Conservation (phyloP, 2,329 filamentous ascomycete genomes). For the Hypoxylon sp. region DNA sequence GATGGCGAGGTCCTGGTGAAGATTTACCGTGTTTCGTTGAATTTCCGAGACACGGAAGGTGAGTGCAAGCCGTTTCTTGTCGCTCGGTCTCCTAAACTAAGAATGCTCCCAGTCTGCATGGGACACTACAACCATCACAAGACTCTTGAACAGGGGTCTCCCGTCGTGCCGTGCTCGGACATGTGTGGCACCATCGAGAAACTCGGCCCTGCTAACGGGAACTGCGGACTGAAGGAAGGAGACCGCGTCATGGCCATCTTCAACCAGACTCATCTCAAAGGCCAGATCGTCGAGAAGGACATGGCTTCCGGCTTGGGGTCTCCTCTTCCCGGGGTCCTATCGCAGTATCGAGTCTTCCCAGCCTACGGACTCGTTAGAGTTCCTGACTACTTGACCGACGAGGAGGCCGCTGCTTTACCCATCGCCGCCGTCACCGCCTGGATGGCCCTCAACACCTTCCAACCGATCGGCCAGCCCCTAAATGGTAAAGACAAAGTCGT, state of each 20-base stretch:
- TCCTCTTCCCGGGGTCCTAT: conserved; percentile 69
- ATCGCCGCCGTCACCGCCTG: conserved; percentile 73
- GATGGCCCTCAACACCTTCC: conserved; percentile 73
- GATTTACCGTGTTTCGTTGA: not conserved
- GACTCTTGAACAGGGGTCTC: conserved; percentile 57
- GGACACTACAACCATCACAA: conserved; percentile 77
- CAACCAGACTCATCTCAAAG: conserved; percentile 67
- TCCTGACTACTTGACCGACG: conserved; percentile 68
- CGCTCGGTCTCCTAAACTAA: not conserved
- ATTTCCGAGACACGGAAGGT: not conserved
- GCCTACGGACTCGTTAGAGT: conserved; percentile 66
- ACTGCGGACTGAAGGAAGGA: conserved; percentile 62
- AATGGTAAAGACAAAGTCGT: conserved; percentile 61
- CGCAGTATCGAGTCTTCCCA: conserved; percentile 71
- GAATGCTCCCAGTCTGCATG: conserved; percentile 65
- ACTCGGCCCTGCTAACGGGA: conserved; percentile 59
- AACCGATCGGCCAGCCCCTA: conserved; percentile 62
- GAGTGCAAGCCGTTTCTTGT: not conserved
- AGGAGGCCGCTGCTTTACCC: conserved; percentile 71
- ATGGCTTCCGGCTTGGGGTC: conserved; percentile 70
- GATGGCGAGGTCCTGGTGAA: not conserved
- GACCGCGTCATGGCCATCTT: conserved; percentile 77
- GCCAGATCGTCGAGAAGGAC: conserved; percentile 68
- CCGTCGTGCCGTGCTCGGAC: conserved; percentile 75
- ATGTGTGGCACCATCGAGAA: conserved; percentile 73